Evolutionary conservation across 2,329 filamentous ascomycete genomes (phyloP), one percentile per base, ranked within the genome.

Genomic region (Nothophoma quercina): DNA sequence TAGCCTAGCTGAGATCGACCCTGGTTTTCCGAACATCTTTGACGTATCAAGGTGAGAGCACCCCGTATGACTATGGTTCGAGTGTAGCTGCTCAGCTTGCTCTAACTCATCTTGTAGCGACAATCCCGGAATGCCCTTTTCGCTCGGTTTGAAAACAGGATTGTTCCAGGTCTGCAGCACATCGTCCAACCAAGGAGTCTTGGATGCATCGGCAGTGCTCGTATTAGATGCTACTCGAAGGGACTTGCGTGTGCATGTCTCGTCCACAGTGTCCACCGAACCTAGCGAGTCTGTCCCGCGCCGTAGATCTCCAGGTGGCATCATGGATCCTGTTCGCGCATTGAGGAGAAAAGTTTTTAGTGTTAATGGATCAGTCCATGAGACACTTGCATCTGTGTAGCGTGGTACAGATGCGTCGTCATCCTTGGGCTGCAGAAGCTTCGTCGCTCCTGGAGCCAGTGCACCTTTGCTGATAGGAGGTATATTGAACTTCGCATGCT

Each of bases 131-230:
- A 84, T 78, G 12, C 66, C 65, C 33, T 72, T 69, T 59, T 83
- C 77, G 12, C 77, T 70, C 2, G 71, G 71, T n/a, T 81, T 75
- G 68, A 96, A 96, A 0, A 90, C 78, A 0, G 91, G 90, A 53
- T 93, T 96, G 7, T 88, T 74, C 90, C 91, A 96, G 7, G 78
- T 79, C 28, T 79, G 71, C 1, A 91, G 72, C 6, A 93, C 63
- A 6, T 80, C 75, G 7, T 80, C 77, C 2, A 92, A 74, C 88
- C 88, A 91, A 8, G 64, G 61, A 2, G 58, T 65, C 9, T 59
- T 55, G 12, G 40, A 40, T 7, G 38, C 26, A 6, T 53, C 51
- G 5, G 44, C 35, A 8, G 58, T 59, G 26, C 43, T 28, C 15
- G 55, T 29, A 18, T 43, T 64, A 7, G 54, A 55, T 22, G 65